Conservation (phyloP, 177 flowering plant species). For the Vitis hybrid region DNA sequence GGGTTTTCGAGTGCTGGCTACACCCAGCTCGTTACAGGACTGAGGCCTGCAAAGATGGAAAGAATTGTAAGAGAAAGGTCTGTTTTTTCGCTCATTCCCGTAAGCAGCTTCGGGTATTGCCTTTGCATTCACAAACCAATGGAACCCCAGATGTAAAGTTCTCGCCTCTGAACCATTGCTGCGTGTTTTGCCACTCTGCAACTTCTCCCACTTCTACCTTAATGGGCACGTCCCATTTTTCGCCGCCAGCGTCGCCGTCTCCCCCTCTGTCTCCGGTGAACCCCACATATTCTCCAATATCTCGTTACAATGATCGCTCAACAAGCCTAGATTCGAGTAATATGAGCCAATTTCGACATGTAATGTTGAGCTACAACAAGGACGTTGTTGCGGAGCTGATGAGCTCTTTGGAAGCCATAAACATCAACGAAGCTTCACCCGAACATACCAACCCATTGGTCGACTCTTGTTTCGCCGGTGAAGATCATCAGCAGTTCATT, state of each 20-base stretch:
- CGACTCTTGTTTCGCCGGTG: conserved; percentile 26
- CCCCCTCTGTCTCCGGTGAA: conserved; percentile 42
- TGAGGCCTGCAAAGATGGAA: conserved; percentile 75
- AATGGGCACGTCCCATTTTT: conserved; percentile 42
- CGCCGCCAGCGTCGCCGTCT: conserved; percentile 29
- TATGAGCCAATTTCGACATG: background rate
- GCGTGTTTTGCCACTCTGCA: conserved; percentile 29
- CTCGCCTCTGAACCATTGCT: conserved; percentile 16
- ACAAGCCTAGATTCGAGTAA: background rate
- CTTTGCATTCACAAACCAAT: conserved; percentile 9
- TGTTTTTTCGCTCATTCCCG: conserved; percentile 86
- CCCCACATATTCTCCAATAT: conserved; percentile 13
- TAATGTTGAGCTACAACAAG: conserved; percentile 26
- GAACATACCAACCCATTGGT: conserved; percentile 18
- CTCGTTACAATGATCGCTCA: conserved; percentile 13
- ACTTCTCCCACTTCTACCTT: conserved; percentile 68
- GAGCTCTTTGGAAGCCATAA: conserved; percentile 51
- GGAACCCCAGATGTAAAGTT: background rate
- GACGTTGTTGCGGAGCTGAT: conserved; percentile 46
- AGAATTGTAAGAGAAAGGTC: conserved; percentile 59
- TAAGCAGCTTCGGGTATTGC: conserved; percentile 54
- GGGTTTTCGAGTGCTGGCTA: conserved; percentile 90
- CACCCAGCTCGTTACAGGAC: conserved; percentile 82
- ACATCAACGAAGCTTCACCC: conserved; percentile 17
- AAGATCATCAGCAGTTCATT: conserved; percentile 33